These are phyloP conservation scores for Eucalyptus leucophloia DNA, from an alignment of 345 rosid genomes.

Conservation along the genomic window DNA sequence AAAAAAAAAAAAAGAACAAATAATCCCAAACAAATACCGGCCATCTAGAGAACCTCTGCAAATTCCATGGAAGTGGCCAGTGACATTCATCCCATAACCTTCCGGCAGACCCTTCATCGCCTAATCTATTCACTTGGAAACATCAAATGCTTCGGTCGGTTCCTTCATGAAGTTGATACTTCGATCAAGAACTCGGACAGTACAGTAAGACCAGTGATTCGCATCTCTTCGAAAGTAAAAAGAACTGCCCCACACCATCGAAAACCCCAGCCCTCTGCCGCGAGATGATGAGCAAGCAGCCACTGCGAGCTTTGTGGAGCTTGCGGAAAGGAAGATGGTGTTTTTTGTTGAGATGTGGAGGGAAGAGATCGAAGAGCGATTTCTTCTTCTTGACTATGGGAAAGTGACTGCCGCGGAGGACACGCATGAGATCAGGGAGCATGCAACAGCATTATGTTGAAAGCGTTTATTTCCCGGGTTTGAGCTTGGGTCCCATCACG, in stretches of 20 bases:
- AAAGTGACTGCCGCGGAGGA: neutral
- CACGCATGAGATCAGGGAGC: neutral
- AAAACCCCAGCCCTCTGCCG: neutral
- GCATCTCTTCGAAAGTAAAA: neutral
- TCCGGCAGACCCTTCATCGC: neutral
- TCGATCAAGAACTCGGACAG: neutral
- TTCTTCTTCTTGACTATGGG: neutral
- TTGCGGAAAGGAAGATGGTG: neutral
- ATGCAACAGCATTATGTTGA: neutral
- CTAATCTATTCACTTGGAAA: neutral
- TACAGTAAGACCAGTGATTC: neutral
- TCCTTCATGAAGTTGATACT: neutral
- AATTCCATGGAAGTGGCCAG: neutral
- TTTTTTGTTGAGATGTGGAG: neutral
- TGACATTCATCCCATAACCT: neutral
- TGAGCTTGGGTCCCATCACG: neutral
- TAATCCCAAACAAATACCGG: neutral
- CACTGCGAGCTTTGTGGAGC: neutral
- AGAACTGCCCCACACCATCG: neutral
- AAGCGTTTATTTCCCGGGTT: neutral
- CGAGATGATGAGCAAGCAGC: neutral
- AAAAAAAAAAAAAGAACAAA: neutral
- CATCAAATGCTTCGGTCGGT: neutral
- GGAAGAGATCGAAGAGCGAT: neutral
- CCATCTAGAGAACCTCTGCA: neutral